A percentile compares a stretch with the other conserved stretches of the same genome.
Evolutionary conservation across 352 stramenopile genomes (phyloP).

Genomic region (Globisporangium iwayamae): DNA sequence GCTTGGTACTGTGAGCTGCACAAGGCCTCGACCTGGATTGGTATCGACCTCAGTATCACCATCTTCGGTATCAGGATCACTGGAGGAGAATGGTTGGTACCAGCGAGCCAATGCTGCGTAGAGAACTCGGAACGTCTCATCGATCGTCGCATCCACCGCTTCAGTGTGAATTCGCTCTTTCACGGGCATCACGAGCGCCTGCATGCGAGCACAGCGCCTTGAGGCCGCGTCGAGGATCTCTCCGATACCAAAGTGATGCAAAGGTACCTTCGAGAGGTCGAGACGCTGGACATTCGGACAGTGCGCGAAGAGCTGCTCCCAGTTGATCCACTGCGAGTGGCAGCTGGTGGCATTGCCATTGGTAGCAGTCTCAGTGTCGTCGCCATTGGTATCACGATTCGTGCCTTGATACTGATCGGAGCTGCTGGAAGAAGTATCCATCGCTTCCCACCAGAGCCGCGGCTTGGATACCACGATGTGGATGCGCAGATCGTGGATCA

Average conservation of each 20-base stretch:
- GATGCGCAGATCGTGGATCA: constrained; percentile 30
- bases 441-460: constrained; percentile 31
- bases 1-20: constrained; percentile 15
- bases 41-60: background rate
- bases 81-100: background rate
- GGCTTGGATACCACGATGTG: constrained; percentile 22
- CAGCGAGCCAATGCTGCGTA: constrained; percentile 21
- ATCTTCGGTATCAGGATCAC: background rate
- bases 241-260: constrained; percentile 38
- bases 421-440: constrained; percentile 4
- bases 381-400: background rate
- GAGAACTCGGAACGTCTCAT: constrained; percentile 36
- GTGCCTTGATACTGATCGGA: constrained; percentile 3
- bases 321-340: constrained; percentile 40
- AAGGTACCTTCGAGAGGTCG: constrained; percentile 34
- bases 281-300: constrained; percentile 37
- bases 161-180: constrained; percentile 26
- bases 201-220: constrained; percentile 23
- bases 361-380: background rate
- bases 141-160: constrained; percentile 33
- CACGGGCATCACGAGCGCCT: constrained; percentile 39
- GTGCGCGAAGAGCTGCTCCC: constrained; percentile 27
- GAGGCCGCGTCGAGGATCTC: constrained; percentile 36
- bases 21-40: background rate
- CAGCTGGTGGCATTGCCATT: background rate